phyloP scores from a whole-genome alignment of 164 flowering plant genomes.

The Berberis vulgaris region DNA sequence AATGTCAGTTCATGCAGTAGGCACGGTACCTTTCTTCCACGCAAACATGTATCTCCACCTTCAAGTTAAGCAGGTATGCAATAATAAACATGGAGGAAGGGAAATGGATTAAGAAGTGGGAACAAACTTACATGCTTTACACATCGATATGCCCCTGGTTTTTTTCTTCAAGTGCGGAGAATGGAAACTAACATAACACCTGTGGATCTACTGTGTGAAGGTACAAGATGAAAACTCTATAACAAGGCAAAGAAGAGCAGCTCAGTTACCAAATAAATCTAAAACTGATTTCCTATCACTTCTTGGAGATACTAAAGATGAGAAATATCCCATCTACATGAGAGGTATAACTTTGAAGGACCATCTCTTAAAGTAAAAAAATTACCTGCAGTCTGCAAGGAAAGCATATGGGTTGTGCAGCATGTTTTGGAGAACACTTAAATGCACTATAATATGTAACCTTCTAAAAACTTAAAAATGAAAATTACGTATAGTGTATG shows the following conservation, averaged over 20 bases:
- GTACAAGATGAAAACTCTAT: conserved; percentile 62
- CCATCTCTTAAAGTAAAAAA: not conserved
- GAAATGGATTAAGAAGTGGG: not conserved
- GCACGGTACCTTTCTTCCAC: conserved; percentile 62
- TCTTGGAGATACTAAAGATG: conserved; percentile 48
- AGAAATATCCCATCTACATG: conserved; percentile 66
- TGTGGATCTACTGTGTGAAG: conserved; percentile 17
- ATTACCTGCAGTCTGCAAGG: no score
- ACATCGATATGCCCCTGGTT: not conserved
- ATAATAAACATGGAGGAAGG: not conserved
- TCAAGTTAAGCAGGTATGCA: conserved; percentile 48
- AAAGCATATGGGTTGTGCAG: no score
- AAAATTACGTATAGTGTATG: no score
- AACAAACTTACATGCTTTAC: not conserved
- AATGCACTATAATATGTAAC: not conserved
- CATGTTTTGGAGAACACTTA: not conserved
- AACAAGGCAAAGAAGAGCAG: conserved; percentile 58
- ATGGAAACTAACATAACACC: not conserved
- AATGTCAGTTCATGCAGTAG: conserved; percentile 44
- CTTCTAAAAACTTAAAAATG: not conserved
- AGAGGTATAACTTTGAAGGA: conserved; percentile 30
- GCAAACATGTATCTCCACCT: conserved; percentile 89
- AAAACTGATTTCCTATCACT: conserved; percentile 54
- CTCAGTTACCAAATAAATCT: conserved; percentile 38
- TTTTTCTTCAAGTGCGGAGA: not conserved